These are phyloP conservation scores for Scheffersomyces coipomensis DNA, from an alignment of 805 yeast species.

Conservation along the genomic window DNA sequence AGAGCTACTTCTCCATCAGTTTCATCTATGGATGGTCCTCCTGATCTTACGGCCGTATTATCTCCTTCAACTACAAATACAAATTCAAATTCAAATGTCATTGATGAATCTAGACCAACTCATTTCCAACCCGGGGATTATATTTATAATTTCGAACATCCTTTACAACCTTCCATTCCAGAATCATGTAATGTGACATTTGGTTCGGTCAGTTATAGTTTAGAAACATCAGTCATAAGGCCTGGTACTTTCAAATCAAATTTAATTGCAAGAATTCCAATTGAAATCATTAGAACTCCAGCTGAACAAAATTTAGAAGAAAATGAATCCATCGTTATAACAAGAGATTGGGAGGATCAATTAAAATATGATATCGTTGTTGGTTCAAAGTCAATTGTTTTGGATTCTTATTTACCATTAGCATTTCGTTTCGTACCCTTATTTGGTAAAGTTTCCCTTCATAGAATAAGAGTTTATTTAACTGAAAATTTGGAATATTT, in stretches of 20 bases:
- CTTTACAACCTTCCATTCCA: conserved; percentile 78
- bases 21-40: conserved; percentile 1
- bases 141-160: conserved; percentile 86
- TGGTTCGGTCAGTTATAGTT: conserved; percentile 71
- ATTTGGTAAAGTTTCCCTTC: conserved; percentile 77
- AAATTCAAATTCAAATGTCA: conserved; percentile 11
- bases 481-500: conserved; percentile 91
- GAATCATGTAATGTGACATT: conserved; percentile 77
- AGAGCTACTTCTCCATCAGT: conserved; percentile 30
- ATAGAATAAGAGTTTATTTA: conserved; percentile 78
- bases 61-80: conserved; percentile 2
- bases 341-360: conserved; percentile 92
- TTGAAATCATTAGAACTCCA: conserved; percentile 72
- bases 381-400: conserved; percentile 83
- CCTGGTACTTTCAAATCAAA: conserved; percentile 85
- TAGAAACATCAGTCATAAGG: conserved; percentile 72
- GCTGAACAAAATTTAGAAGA: conserved; percentile 79
- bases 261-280: conserved; percentile 59
- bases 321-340: conserved; percentile 88
- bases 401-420: conserved; percentile 81
- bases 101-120: conserved; percentile 17
- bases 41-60: conserved; percentile 5
- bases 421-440: conserved; percentile 82
- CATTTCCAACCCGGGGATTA: conserved; percentile 71
- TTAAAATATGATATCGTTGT: conserved; percentile 86